A percentile compares a stretch with the other conserved stretches of the same genome.
Conservation (phyloP, 2,329 filamentous ascomycete species). For the Stylonectria norvegica region DNA sequence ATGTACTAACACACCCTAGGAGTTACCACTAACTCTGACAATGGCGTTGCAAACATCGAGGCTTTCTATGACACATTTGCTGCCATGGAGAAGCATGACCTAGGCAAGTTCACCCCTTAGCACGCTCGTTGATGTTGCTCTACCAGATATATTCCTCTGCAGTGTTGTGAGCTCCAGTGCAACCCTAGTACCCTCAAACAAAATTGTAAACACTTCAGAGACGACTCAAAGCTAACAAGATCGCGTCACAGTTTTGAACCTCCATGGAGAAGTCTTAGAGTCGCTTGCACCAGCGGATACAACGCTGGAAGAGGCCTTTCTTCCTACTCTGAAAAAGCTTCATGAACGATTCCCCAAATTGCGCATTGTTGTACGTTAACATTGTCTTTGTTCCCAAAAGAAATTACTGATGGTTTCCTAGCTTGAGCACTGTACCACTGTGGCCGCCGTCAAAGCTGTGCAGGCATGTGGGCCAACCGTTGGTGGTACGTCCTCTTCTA, state of each 20-base stretch:
- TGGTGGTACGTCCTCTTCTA: constrained; percentile 40
- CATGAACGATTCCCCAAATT: constrained; percentile 73
- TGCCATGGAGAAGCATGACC: constrained; percentile 80
- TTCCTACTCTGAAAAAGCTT: constrained; percentile 73
- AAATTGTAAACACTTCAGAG: too few relatives aligned
- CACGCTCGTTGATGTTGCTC: too few relatives aligned
- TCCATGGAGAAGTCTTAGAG: constrained; percentile 81
- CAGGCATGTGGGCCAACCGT: constrained; percentile 73
- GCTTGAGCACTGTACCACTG: constrained; percentile 85
- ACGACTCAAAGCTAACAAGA: constrained; percentile 9
- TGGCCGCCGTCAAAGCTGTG: constrained; percentile 75
- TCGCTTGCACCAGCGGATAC: constrained; percentile 44
- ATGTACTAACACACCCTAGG: constrained; percentile 34
- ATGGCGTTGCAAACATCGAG: constrained; percentile 67
- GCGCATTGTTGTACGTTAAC: constrained; percentile 47
- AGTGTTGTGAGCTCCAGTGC: too few relatives aligned
- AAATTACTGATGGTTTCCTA: constrained; percentile 4
- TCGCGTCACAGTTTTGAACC: constrained; percentile 62
- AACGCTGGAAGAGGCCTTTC: constrained; percentile 57
- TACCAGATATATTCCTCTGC: too few relatives aligned
- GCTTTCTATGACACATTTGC: constrained; percentile 75
- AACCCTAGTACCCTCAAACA: too few relatives aligned
- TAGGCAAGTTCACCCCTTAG: constrained; percentile 35
- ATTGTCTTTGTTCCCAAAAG: background rate
- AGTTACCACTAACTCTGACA: constrained; percentile 63